Evolutionary conservation across 2,329 filamentous ascomycete genomes (phyloP).

Genomic region (Rutstroemia sp.): DNA sequence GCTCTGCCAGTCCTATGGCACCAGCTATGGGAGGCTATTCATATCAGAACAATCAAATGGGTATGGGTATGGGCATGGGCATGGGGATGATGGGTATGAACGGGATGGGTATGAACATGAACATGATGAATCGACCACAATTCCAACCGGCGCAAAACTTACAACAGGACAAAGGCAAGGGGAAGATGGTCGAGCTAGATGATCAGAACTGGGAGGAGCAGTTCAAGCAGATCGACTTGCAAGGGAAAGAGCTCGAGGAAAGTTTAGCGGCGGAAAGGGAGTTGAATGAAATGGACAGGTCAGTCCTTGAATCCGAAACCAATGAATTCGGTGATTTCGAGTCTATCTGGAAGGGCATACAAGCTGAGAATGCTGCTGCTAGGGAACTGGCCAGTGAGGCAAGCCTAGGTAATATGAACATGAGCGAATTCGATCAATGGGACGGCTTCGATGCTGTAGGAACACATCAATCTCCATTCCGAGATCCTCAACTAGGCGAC

Average conservation of each 20-base stretch:
- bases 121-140: slow-evolving; percentile 36
- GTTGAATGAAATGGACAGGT: slow-evolving; percentile 83
- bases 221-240: slow-evolving; percentile 78
- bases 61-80: slow-evolving; percentile 50
- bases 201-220: slow-evolving; percentile 95
- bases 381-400: slow-evolving; percentile 63
- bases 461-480: slow-evolving; percentile 54
- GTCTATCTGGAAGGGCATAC: slow-evolving; percentile 76
- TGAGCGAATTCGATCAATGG: slow-evolving; percentile 77
- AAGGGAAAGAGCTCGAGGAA: slow-evolving; percentile 41
- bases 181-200: slow-evolving; percentile 88
- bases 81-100: slow-evolving; percentile 32
- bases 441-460: slow-evolving; percentile 63
- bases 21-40: slow-evolving; percentile 38
- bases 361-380: slow-evolving; percentile 65
- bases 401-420: slow-evolving; percentile 45
- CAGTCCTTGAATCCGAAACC: slow-evolving; percentile 64
- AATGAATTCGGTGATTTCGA: slow-evolving; percentile 83
- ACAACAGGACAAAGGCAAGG: slow-evolving; percentile 65
- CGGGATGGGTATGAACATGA: background rate
- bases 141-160: slow-evolving; percentile 36
- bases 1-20: slow-evolving; percentile 50
- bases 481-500: slow-evolving; percentile 73
- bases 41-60: slow-evolving; percentile 42
- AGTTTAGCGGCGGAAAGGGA: slow-evolving; percentile 43